Conservation (phyloP, 495 filamentous ascomycete genomes). For the Tetracladium marchalianum region DNA sequence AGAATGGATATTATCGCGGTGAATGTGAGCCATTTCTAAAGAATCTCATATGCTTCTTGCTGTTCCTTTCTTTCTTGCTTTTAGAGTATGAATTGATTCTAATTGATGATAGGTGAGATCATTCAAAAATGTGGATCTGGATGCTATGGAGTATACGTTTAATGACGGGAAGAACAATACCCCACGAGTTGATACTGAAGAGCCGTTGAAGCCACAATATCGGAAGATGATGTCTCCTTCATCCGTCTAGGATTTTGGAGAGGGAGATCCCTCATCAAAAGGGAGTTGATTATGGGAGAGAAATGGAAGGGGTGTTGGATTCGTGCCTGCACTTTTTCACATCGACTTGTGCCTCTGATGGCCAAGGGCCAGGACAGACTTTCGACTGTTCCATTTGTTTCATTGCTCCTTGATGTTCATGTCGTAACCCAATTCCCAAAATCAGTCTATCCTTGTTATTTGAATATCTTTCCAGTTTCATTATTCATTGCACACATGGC, state of each 20-base stretch:
- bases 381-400: too few species aligned
- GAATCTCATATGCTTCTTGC: neutral
- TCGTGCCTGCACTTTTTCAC: too few species aligned
- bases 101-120: conserved; percentile 3
- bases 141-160: conserved; percentile 6
- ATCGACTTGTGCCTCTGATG: too few species aligned
- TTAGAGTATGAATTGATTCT: neutral
- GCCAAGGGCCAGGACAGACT: too few species aligned
- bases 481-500: too few species aligned
- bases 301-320: too few species aligned
- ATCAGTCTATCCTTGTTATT: too few species aligned
- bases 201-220: neutral
- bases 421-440: too few species aligned
- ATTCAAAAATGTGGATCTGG: conserved; percentile 11
- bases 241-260: neutral
- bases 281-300: neutral
- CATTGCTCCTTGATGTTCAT: too few species aligned
- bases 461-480: too few species aligned
- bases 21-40: conserved; percentile 7
- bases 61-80: neutral
- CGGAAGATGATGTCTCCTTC: neutral
- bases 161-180: conserved; percentile 7
- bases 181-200: neutral
- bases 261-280: neutral
- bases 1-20: conserved; percentile 6